A percentile compares a stretch with the other conserved stretches of the same genome.
Conservation (phyloP, 164 flowering plant genomes). For the Berberis vulgaris region DNA sequence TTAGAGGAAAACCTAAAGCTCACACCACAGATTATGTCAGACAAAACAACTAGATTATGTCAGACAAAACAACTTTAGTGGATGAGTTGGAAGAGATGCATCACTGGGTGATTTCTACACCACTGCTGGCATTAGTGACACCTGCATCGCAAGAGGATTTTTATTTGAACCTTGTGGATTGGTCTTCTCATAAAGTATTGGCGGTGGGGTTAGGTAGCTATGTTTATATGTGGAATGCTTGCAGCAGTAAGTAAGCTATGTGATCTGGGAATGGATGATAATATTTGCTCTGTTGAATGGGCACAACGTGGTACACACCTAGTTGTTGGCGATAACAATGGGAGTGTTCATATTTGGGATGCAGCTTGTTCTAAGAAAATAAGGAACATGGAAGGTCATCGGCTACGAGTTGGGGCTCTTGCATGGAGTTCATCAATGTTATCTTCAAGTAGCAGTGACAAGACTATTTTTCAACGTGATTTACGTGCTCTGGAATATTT, state of each 20-base stretch:
- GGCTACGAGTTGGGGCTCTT: slow-evolving; percentile 84
- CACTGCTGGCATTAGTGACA: slow-evolving; percentile 75
- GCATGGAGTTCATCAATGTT: slow-evolving; percentile 85
- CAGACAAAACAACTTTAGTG: too few relatives aligned
- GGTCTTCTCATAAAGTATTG: slow-evolving; percentile 91
- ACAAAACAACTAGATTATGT: too few relatives aligned
- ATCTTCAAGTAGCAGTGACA: slow-evolving; percentile 92
- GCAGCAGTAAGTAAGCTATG: slow-evolving; percentile 92
- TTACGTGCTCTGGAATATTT: slow-evolving; percentile 75
- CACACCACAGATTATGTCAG: too few relatives aligned
- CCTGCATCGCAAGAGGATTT: slow-evolving; percentile 98
- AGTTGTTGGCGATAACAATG: slow-evolving; percentile 82
- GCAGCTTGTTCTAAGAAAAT: slow-evolving; percentile 69
- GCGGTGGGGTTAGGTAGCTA: slow-evolving; percentile 93
- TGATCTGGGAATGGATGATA: slow-evolving; percentile 81
- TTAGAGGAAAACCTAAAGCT: too few relatives aligned
- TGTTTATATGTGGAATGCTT: slow-evolving; percentile 97
- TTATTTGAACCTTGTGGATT: slow-evolving; percentile 89
- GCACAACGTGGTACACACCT: slow-evolving; percentile 81
- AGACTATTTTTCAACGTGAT: slow-evolving; percentile 88
- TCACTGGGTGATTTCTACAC: too few relatives aligned
- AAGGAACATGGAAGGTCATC: slow-evolving; percentile 95
- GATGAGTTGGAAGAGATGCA: too few relatives aligned
- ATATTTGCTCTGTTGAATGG: slow-evolving; percentile 95
- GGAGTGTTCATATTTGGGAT: slow-evolving; percentile 70